Conservation (phyloP, 768 basidiomycete genomes). For the Phallus indusiatus region DNA sequence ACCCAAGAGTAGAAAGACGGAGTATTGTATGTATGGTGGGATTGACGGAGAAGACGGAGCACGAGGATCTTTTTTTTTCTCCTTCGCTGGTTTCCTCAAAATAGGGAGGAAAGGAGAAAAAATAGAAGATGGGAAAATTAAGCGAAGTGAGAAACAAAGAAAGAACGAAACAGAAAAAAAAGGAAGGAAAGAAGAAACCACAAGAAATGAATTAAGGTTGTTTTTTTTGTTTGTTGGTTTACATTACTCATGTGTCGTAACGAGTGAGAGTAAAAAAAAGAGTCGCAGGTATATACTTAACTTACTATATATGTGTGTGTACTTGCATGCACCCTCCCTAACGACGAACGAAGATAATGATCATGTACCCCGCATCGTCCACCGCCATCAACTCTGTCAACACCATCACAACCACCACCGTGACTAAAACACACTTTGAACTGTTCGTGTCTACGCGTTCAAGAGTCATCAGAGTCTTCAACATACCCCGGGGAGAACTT, state of each 20-base stretch:
- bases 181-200: not conserved
- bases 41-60: no score
- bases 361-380: not conserved
- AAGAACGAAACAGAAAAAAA: no score
- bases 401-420: not conserved
- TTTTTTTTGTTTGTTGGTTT: not conserved
- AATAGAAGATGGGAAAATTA: not conserved
- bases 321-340: no score
- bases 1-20: not conserved
- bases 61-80: no score
- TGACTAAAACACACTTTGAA: not conserved
- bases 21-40: no score
- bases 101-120: not conserved
- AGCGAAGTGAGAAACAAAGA: not conserved
- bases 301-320: no score
- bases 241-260: not conserved
- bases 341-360: not conserved
- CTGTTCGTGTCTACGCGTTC: constrained; percentile 40
- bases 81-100: not conserved
- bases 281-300: not conserved
- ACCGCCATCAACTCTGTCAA: not conserved
- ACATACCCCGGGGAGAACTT: constrained; percentile 29
- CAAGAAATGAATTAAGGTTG: not conserved
- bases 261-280: not conserved
- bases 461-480: constrained; percentile 41